Base-by-base conservation (phyloP, 352 stramenopile genomes). In the Phytophthora idaei region DNA sequence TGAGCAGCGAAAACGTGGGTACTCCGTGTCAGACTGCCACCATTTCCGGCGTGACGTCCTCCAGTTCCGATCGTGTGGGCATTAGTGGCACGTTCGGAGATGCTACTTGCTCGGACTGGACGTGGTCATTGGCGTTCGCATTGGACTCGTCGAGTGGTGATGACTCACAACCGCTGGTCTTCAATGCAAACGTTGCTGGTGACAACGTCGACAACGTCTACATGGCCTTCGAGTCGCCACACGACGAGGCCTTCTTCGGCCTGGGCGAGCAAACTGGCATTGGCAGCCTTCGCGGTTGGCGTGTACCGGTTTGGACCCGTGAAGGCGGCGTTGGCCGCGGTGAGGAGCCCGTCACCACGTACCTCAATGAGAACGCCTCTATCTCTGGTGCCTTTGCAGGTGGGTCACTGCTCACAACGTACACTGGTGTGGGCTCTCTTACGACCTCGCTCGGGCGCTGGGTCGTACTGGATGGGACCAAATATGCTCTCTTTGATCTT, bases 361-460 rank as follows among this genome's bases (percentile, higher is more conserved):
- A 67, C n/a, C 61, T 74, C 37, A 74, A 74, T 29, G 49, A 52
- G 31, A 74, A 74, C 32, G 42, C 60, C 3, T 70, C 67, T 21
- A 71, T 60, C 41, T 69, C 54, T 9, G 61, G 66, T 31, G 55
- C 61, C 8, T 70, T 70, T n/a, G 55, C 61, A 1, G 67, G 56
- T 42, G 61, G 67, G 1, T 74, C 66, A 11, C 27, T 69, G 29
- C 61, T 74, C 8, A 70, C 67, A 5, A 71, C 61, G 25, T 71
- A 74, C 39, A 74, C 61, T 9, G 61, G 42, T 36, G 61, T 74
- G 21, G 66, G 39, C 14, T 70, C 66, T 41, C 42, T 69, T 12
- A 54, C 54, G 27, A 48, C 60, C 4, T 73, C 66, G 6, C 60
- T 73, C 15, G 54, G 66, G 5, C 66, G 66, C 27, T 69, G 60